Base-by-base conservation (phyloP, 495 filamentous ascomycete species). In the Trichoderma gamsii region DNA sequence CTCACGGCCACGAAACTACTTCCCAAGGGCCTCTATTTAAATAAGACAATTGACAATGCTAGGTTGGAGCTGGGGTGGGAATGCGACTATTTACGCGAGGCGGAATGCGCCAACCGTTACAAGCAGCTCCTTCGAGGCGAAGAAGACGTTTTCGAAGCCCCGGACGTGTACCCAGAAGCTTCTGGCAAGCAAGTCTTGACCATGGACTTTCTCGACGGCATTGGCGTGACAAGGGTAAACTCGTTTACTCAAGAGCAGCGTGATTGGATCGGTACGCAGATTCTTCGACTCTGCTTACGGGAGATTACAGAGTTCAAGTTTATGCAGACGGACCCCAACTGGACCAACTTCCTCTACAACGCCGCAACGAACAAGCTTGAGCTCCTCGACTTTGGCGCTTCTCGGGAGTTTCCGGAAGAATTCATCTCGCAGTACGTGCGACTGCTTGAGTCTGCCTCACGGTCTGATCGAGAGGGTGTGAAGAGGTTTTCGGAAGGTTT, bases 241-340 rank as follows among this genome's bases (percentile, higher is more conserved):
- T 79, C 85, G 49, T 87, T 97, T 64, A 85, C 84, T 6, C 96
- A 97, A 75, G 82, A 82, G 38, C 91, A 97, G 73, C 87, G 87
- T 65, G 93, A 99, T 81, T 97, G 92, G 88, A 89, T 92, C 71
- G 95, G 95, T 63, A 95, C 90, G 3, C 91, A 97, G 73, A 91
- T 99, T 71, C 83, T 99, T 65, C 91, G 93, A 13, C 86, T 99
- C 21, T 97, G 95, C 74, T 85, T 99, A 44, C 90, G 93, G 64
- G 95, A 99, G 76, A 92, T 98, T 73, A 86, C 85, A 67, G 91
- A 97, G 72, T 99, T 97, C 82, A 85, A 82, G 56, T 99, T 95
- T 82, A 99, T 99, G 95, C 95, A 99, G 79, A 98, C 95, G 32
- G 95, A 99, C 78, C 95, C 95, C 23, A 99, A 99, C 82, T 99